Evolutionary conservation across 768 basidiomycete species (phyloP).

Genomic region (Lepiota subincarnata): DNA sequence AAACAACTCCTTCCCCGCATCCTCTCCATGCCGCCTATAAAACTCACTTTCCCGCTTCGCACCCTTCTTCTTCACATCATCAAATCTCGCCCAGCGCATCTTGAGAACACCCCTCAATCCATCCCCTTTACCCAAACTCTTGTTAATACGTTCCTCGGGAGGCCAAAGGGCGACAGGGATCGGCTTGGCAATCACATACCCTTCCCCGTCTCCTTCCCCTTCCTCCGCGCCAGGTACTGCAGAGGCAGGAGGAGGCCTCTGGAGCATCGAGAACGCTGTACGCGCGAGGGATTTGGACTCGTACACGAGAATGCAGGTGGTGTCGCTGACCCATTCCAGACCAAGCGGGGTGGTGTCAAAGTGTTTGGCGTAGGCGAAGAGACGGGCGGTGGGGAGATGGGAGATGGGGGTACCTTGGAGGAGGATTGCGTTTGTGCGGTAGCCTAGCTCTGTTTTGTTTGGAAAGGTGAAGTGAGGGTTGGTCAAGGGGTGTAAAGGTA

Average conservation of each 20-base stretch:
- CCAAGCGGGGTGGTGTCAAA: slow-evolving; percentile 72
- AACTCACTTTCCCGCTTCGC: slow-evolving; percentile 72
- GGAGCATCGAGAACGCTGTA: slow-evolving; percentile 44
- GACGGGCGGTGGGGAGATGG: slow-evolving; percentile 66
- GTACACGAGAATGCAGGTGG: slow-evolving; percentile 77
- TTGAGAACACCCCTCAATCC: slow-evolving; percentile 61
- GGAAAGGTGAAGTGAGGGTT: too few relatives aligned
- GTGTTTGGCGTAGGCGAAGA: slow-evolving; percentile 81
- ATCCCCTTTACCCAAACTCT: slow-evolving; percentile 63
- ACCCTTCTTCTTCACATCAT: slow-evolving; percentile 76
- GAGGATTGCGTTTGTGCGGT: slow-evolving; percentile 66
- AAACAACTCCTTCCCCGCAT: slow-evolving; percentile 58
- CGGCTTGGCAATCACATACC: slow-evolving; percentile 58
- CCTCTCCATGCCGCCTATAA: slow-evolving; percentile 67
- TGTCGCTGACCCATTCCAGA: slow-evolving; percentile 86
- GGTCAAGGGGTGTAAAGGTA: neutral
- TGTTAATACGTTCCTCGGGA: slow-evolving; percentile 71
- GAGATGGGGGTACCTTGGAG: slow-evolving; percentile 71
- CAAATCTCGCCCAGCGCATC: slow-evolving; percentile 72
- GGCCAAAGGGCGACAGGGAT: slow-evolving; percentile 78
- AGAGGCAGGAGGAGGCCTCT: slow-evolving; percentile 33
- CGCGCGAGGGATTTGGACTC: slow-evolving; percentile 50
- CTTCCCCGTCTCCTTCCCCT: slow-evolving; percentile 38
- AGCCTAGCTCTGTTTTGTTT: slow-evolving; percentile 33
- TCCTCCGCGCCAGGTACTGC: slow-evolving; percentile 18